Percentiles rank a stretch among this genome's conserved stretches.
phyloP scores from a whole-genome alignment of 306 rosid genomes.

The Echinosophora koreensis region DNA sequence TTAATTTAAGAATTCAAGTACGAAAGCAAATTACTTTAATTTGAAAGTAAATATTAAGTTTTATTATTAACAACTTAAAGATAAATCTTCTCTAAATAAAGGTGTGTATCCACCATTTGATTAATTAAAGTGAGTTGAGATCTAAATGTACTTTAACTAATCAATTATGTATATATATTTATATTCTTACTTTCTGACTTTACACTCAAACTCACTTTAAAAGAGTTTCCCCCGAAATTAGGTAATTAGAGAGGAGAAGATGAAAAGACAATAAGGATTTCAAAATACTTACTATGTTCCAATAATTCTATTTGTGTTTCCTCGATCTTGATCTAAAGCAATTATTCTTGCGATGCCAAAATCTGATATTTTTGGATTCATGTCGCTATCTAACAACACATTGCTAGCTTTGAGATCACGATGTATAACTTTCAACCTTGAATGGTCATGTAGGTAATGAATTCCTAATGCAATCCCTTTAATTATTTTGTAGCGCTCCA shows the following conservation, averaged over 20 bases:
- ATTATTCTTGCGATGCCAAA: conserved; percentile 69
- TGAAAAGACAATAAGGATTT: not conserved
- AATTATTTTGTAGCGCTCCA: conserved; percentile 53
- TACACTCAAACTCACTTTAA: too few relatives aligned
- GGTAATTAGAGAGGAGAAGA: not conserved
- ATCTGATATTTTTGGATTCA: conserved; percentile 71
- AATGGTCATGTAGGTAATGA: conserved; percentile 66
- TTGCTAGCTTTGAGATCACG: conserved; percentile 74
- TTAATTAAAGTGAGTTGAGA: too few relatives aligned
- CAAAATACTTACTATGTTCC: conserved; percentile 69
- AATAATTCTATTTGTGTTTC: conserved; percentile 52
- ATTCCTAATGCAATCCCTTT: conserved; percentile 59
- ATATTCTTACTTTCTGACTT: too few relatives aligned
- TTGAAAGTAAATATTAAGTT: too few relatives aligned
- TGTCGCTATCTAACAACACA: conserved; percentile 54
- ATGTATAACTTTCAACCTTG: conserved; percentile 61
- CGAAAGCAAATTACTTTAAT: too few relatives aligned
- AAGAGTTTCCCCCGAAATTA: not conserved
- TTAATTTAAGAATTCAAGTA: too few relatives aligned
- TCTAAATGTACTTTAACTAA: too few relatives aligned
- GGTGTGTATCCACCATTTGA: too few relatives aligned
- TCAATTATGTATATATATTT: too few relatives aligned
- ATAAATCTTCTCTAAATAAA: too few relatives aligned
- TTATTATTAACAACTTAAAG: too few relatives aligned
- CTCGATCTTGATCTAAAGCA: conserved; percentile 52